phyloP scores from a whole-genome alignment of 2,329 filamentous ascomycete genomes.

The Lasiodiplodia gonubiensis region DNA sequence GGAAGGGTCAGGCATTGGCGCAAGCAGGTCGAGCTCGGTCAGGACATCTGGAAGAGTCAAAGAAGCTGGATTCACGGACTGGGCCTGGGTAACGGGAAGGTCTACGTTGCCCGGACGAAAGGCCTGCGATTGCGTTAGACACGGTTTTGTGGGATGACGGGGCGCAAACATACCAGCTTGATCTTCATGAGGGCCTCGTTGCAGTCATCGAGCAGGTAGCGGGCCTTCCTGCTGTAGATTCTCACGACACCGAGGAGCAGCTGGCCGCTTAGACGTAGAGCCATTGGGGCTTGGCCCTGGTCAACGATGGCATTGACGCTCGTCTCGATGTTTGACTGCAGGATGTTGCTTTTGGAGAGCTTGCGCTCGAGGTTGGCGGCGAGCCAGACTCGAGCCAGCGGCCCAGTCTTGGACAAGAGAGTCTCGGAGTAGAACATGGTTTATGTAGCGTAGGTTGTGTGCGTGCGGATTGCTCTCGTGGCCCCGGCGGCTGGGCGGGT shows the following conservation, averaged over 20 bases:
- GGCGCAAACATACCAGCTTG: conserved; percentile 74
- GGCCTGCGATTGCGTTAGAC: conserved; percentile 62
- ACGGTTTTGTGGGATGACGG: background rate
- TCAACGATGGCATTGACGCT: conserved; percentile 96
- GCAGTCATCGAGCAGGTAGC: conserved; percentile 95
- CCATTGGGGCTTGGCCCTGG: conserved; percentile 91
- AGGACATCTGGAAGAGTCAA: conserved; percentile 90
- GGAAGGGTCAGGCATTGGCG: conserved; percentile 77
- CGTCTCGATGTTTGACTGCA: conserved; percentile 92
- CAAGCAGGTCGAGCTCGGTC: conserved; percentile 89
- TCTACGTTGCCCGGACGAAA: conserved; percentile 97
- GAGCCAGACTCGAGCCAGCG: conserved; percentile 95
- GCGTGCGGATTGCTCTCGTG: background rate
- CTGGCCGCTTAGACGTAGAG: conserved; percentile 90
- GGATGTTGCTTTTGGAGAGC: conserved; percentile 92
- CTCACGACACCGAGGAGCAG: conserved; percentile 92
- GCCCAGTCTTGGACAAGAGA: conserved; percentile 93
- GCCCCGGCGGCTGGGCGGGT: conserved; percentile 16
- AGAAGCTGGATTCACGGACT: conserved; percentile 81
- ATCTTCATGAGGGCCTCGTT: conserved; percentile 98
- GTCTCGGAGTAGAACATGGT: conserved; percentile 97
- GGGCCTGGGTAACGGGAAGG: conserved; percentile 77
- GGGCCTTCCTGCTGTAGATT: conserved; percentile 96
- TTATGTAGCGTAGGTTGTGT: background rate
- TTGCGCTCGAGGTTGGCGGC: conserved; percentile 98